A percentile compares a stretch with the other conserved stretches of the same genome.
phyloP scores from a whole-genome alignment of 257 asterid genomes.

The Solanum chmielewskii region DNA sequence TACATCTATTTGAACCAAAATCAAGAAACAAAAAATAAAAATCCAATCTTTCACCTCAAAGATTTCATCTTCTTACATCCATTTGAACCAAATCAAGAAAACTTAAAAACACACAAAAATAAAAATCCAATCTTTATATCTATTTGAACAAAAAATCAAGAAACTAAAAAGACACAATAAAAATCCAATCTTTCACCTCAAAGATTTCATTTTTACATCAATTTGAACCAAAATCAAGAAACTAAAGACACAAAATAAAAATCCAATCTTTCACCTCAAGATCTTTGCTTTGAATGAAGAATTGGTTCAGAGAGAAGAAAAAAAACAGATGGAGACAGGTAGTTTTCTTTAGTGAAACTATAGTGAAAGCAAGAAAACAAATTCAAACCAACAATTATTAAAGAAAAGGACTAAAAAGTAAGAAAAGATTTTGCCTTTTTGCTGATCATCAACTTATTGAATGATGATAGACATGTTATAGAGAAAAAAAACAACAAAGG shows the following conservation, averaged over 20 bases:
- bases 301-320: not conserved
- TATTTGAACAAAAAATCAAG: not conserved
- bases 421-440: not conserved
- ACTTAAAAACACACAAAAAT: not conserved
- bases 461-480: slow-evolving; percentile 7
- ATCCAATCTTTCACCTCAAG: not conserved
- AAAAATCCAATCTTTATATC: not conserved
- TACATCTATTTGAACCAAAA: not conserved
- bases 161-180: not conserved
- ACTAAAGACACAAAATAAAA: not conserved
- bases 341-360: not conserved
- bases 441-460: slow-evolving; percentile 1
- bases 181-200: slow-evolving; percentile 13
- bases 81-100: not conserved
- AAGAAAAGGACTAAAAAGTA: not conserved
- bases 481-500: not conserved
- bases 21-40: not conserved
- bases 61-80: not conserved
- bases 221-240: not conserved
- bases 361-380: not conserved
- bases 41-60: not conserved
- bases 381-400: not conserved
- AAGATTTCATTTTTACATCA: slow-evolving; percentile 33
- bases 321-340: not conserved
- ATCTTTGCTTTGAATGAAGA: not conserved